Evolutionary conservation across 805 yeast genomes (phyloP).

Genomic region (Myxozyma nipponensis): DNA sequence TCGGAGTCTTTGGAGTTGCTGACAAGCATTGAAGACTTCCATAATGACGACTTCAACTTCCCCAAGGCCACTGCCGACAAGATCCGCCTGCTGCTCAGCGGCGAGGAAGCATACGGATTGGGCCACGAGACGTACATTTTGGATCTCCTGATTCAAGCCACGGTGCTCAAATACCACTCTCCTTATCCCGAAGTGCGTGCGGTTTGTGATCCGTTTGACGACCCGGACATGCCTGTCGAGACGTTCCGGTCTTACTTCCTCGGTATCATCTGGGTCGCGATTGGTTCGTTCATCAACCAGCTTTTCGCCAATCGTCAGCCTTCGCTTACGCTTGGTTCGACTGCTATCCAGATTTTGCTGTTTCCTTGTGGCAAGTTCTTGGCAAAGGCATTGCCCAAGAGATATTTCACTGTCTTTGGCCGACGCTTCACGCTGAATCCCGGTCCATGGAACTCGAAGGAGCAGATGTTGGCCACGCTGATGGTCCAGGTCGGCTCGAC

Average conservation of each 20-base stretch:
- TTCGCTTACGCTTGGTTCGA: slow-evolving; percentile 51
- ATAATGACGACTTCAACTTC: slow-evolving; percentile 15
- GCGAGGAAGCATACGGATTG: slow-evolving; percentile 14
- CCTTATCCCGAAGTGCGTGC: slow-evolving; percentile 68
- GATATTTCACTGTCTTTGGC: slow-evolving; percentile 32
- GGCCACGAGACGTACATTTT: slow-evolving; percentile 13
- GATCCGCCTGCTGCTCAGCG: slow-evolving; percentile 5
- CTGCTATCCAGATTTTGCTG: slow-evolving; percentile 61
- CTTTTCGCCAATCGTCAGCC: slow-evolving; percentile 60
- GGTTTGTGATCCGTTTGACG: slow-evolving; percentile 56
- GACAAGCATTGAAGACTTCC: slow-evolving; percentile 3
- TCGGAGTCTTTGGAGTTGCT: slow-evolving; percentile 34
- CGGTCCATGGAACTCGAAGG: slow-evolving; percentile 58
- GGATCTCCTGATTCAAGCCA: slow-evolving; percentile 13
- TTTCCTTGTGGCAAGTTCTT: slow-evolving; percentile 53
- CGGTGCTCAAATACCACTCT: slow-evolving; percentile 14
- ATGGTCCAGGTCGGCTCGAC: slow-evolving; percentile 28
- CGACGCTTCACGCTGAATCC: slow-evolving; percentile 47
- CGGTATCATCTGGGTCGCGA: slow-evolving; percentile 50
- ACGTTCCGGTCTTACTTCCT: slow-evolving; percentile 53
- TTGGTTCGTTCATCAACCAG: slow-evolving; percentile 58
- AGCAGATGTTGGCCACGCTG: slow-evolving; percentile 56
- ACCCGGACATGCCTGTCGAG: slow-evolving; percentile 45
- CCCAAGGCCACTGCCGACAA: slow-evolving; percentile 8
- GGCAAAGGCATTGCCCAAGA: slow-evolving; percentile 8